A percentile compares a stretch with the other conserved stretches of the same genome.
Conservation (phyloP, 1,284 basidiomycete genomes). For the Pisolithus thermaeus region DNA sequence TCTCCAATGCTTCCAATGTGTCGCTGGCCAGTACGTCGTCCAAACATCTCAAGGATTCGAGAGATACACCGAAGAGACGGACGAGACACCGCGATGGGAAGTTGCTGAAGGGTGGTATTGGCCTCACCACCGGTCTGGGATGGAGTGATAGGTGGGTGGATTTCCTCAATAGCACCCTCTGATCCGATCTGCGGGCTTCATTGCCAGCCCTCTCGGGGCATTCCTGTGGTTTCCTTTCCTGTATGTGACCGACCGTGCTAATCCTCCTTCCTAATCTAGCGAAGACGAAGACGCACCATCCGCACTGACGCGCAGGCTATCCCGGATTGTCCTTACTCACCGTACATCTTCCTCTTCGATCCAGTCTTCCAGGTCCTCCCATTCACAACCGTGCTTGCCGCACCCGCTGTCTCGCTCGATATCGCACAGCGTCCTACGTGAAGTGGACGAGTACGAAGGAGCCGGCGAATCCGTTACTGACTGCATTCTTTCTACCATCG, state of each 20-base stretch:
- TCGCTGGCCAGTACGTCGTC: constrained; percentile 37
- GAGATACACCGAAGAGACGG: constrained; percentile 58
- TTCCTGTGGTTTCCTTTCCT: constrained; percentile 1
- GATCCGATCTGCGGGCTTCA: constrained; percentile 1
- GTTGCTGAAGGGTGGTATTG: constrained; percentile 64
- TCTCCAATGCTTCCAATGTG: constrained; percentile 24
- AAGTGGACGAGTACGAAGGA: constrained; percentile 18
- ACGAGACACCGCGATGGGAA: constrained; percentile 66
- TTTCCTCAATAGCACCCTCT: constrained; percentile 3
- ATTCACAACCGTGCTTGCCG: constrained; percentile 10
- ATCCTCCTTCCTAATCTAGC: constrained; percentile 28
- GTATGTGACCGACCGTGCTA: background rate
- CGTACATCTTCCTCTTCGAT: constrained; percentile 30
- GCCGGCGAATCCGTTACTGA: background rate
- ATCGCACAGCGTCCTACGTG: constrained; percentile 27
- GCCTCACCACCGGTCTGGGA: constrained; percentile 73
- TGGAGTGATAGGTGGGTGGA: constrained; percentile 71
- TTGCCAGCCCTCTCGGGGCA: background rate
- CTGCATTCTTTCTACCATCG: background rate
- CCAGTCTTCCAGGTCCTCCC: constrained; percentile 15
- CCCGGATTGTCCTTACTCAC: constrained; percentile 47
- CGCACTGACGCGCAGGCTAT: constrained; percentile 60
- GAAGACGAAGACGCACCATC: constrained; percentile 81
- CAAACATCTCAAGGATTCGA: constrained; percentile 54
- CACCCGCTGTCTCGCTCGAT: constrained; percentile 31